Percentiles rank a stretch among this genome's conserved stretches.
Evolutionary conservation across 1,139 yeast genomes (phyloP).

Genomic region (Debaryomyces robertsiae): DNA sequence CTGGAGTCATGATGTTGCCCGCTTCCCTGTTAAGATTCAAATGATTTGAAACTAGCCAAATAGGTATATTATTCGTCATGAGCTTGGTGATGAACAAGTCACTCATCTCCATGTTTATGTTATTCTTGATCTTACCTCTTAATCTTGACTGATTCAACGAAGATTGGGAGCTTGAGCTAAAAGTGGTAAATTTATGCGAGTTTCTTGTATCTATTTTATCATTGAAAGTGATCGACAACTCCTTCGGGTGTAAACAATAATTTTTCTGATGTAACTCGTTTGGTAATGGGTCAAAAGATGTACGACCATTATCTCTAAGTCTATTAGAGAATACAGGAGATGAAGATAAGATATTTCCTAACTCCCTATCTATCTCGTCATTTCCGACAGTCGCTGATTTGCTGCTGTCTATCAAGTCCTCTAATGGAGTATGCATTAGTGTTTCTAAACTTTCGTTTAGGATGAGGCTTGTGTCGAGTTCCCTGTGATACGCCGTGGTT

Average conservation of each 20-base stretch:
- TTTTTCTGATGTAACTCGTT: not conserved
- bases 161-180: slow-evolving; percentile 16
- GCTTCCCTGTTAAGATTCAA: slow-evolving; percentile 8
- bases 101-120: slow-evolving; percentile 8
- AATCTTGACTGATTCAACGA: slow-evolving; percentile 11
- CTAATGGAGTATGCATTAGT: slow-evolving; percentile 28
- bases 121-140: slow-evolving; percentile 11
- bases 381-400: slow-evolving; percentile 21
- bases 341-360: slow-evolving; percentile 29
- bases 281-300: slow-evolving; percentile 5
- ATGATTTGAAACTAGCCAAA: slow-evolving; percentile 13
- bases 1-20: not conserved
- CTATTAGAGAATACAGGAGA: slow-evolving; percentile 18
- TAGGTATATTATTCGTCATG: slow-evolving; percentile 10
- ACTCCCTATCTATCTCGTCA: slow-evolving; percentile 28
- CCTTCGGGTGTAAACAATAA: slow-evolving; percentile 15
- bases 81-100: slow-evolving; percentile 4
- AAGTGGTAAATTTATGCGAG: slow-evolving; percentile 17
- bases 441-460: slow-evolving; percentile 27
- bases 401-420: slow-evolving; percentile 21
- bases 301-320: slow-evolving; percentile 20
- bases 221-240: slow-evolving; percentile 16
- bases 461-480: slow-evolving; percentile 5
- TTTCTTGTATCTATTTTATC: slow-evolving; percentile 10
- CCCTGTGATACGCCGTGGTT: slow-evolving; percentile 14